Evolutionary conservation across 192 early-diverging fungal species (phyloP).

Genomic region (Coemansia sp.): DNA sequence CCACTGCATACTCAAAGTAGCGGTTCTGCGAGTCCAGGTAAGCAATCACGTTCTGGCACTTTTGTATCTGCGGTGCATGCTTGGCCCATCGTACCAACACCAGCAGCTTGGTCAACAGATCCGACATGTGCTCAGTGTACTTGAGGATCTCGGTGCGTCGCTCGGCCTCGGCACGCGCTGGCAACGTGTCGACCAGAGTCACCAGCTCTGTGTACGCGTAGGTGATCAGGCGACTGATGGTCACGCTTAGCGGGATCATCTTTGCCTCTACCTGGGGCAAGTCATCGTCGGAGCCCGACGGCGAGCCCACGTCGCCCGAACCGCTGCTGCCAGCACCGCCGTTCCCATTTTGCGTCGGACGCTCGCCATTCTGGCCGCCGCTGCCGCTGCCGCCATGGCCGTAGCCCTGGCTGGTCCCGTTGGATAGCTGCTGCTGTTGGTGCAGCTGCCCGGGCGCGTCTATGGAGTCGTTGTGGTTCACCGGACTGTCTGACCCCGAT

Average conservation of each 20-base stretch:
- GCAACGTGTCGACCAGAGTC: slow-evolving; percentile 62
- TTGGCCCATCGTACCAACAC: slow-evolving; percentile 74
- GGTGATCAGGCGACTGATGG: slow-evolving; percentile 60
- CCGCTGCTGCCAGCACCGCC: slow-evolving; percentile 2
- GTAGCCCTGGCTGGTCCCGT: not conserved
- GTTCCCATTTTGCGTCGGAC: not conserved
- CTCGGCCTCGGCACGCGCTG: slow-evolving; percentile 55
- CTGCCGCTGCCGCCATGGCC: not conserved
- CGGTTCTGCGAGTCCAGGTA: slow-evolving; percentile 61
- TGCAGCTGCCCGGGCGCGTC: no score
- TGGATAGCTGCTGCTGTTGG: slow-evolving; percentile 1
- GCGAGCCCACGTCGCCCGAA: not conserved
- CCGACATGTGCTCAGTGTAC: slow-evolving; percentile 59
- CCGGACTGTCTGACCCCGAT: slow-evolving; percentile 13
- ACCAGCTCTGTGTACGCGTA: slow-evolving; percentile 65
- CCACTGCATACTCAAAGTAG: slow-evolving; percentile 58
- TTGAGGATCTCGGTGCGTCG: slow-evolving; percentile 60
- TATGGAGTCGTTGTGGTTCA: not conserved
- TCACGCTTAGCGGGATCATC: slow-evolving; percentile 59
- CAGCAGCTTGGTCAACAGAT: slow-evolving; percentile 67
- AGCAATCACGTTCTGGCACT: slow-evolving; percentile 62
- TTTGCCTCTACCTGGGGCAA: slow-evolving; percentile 59
- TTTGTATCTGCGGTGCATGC: slow-evolving; percentile 64
- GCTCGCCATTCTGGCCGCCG: not conserved
- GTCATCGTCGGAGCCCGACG: slow-evolving; percentile 16